Evolutionary conservation across 805 yeast species (phyloP), one percentile per base, ranked within the genome.

Genomic region (Monosporozyma servazzii): DNA sequence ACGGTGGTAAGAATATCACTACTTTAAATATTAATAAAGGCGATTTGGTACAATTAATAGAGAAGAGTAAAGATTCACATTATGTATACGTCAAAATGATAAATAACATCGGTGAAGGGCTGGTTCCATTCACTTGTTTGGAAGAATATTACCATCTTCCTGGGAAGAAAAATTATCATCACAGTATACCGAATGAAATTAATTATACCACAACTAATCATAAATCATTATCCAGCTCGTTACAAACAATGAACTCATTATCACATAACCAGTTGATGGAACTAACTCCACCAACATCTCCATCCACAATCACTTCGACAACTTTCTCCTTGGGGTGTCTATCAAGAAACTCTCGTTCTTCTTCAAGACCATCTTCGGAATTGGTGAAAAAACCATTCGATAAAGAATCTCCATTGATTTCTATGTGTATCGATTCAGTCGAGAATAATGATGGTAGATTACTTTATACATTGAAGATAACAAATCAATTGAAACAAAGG

Each of bases 281-380:
- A 11, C 37, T 54, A n/a, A 52, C 58, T 3, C 62, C 62, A 7
- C 59, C 60, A 29, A 56, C 60, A 1, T 57, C 62, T 3, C 62
- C 62, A 18, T 57, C 58, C 2, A 56, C 62, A 10, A 42, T 58
- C 3, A 41, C 49, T 7, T 58, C 62, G 11, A 49, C 36, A 9
- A 49, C 49, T 11, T 57, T 57, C 33, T 53, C 58, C 9, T 41
- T 48, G 5, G 58, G 54, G 3, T 53, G 56, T 18, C 30, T 48
- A n/a, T 53, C 53, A 8, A 52, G 60, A 43, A 37, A 33, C 31
- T 30, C 47, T 3, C 39, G 29, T 17, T 20, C 47, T 17, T 45
- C 48, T 13, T 25, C 37, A 20, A 18, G 29, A 44, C 18, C 47
- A 7, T 45, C 47, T 13, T 21, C 37, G 13, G 31, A 39, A 10